Conservation (phyloP, 306 rosid species). For the Fagus sylvatica region DNA sequence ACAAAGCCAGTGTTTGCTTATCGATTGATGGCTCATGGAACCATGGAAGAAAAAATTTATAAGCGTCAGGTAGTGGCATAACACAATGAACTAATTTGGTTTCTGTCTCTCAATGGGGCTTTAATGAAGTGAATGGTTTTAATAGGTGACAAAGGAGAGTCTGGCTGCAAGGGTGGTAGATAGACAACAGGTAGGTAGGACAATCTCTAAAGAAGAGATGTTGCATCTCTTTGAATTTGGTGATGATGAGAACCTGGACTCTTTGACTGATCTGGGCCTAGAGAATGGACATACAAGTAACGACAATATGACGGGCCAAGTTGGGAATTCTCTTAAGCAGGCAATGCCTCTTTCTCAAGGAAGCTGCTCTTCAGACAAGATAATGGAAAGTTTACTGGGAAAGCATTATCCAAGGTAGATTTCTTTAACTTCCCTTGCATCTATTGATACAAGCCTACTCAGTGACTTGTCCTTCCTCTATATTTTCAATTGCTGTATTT, state of each 20-base stretch:
- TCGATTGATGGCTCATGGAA: constrained; percentile 93
- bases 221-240: constrained; percentile 97
- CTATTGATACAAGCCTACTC: neutral
- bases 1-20: constrained; percentile 94
- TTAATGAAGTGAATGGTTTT: constrained; percentile 32
- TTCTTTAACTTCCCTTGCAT: constrained; percentile 18
- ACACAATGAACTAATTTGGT: constrained; percentile 26
- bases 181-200: constrained; percentile 89
- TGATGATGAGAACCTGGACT: constrained; percentile 84
- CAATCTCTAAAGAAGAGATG: constrained; percentile 97
- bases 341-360: constrained; percentile 58
- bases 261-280: constrained; percentile 46
- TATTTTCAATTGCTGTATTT: neutral
- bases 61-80: constrained; percentile 82
- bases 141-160: constrained; percentile 96
- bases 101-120: constrained; percentile 10
- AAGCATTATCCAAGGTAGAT: constrained; percentile 78
- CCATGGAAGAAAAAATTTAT: constrained; percentile 98
- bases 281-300: constrained; percentile 41
- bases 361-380: constrained; percentile 76
- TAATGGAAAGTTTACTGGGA: constrained; percentile 83
- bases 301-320: constrained; percentile 35
- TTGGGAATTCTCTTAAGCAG: constrained; percentile 36
- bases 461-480: constrained; percentile 1
- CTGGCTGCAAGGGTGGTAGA: constrained; percentile 98